Evolutionary conservation across 345 rosid species (phyloP), one percentile per base, ranked within the genome.

Genomic region (Toxicodendron radicans): DNA sequence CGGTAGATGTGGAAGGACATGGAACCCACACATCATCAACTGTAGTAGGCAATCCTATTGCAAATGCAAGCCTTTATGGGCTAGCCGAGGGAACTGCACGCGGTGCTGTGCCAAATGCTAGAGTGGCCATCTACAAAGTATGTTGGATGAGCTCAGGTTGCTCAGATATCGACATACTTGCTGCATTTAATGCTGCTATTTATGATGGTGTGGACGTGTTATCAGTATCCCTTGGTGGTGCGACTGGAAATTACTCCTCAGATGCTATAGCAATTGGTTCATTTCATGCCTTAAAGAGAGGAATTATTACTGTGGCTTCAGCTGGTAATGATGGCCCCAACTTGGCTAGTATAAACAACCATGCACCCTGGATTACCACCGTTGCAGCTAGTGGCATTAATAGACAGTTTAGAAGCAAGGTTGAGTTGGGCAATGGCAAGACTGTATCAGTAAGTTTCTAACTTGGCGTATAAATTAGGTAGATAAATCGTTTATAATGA

Each of bases 1-100:
- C 97, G 0, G 66, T 87, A 3, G 98, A 94, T 57, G 79, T 86
- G 51, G 72, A 86, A 18, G 97, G 98, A 46, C 98, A 94, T 17
- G 98, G 98, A 5, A 94, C 98, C 4, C 98, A 94, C 81, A 94
- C 98, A 0, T 79, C 97, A 13, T 94, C 97, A 10, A 94, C 97
- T 1, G 73, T 78, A 32, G 97, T 93, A 6, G 98, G 98, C 11
- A 84, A 76, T 48, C 20, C 53, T 5, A 85, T 92, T 46, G 66
- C 64, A 1, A 74, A 83, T 35, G 97, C 93, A 2, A 84, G 84
- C 73, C 95, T 94, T 21, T 88, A 73, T 48, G 95, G 97, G 56
- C 75, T 92, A 14, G 97, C 95, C 45, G 67, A 70, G 13, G 98
- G 98, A 1, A 78, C 83, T 0, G 93, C 97, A 0, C 89, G 97